A percentile compares a stretch with the other conserved stretches of the same genome.
Evolutionary conservation across 1,284 basidiomycete species (phyloP).

Genomic region (Ceratobasidium sp.): DNA sequence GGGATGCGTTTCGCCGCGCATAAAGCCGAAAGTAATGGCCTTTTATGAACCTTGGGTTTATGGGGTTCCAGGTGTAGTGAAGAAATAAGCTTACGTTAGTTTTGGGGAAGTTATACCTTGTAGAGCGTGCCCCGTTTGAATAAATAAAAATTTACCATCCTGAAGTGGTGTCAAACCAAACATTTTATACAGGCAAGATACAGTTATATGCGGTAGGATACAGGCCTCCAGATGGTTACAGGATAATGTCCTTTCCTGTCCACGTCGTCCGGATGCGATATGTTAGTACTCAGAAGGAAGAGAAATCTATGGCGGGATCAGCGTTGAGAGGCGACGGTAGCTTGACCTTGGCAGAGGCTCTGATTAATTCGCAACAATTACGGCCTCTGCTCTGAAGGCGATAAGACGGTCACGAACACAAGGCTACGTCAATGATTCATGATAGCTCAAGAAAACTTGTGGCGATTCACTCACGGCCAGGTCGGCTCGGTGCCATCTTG

Average conservation of each 20-base stretch:
- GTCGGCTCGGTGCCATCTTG: constrained; percentile 7
- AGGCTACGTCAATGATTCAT: constrained; percentile 28
- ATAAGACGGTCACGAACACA: constrained; percentile 19
- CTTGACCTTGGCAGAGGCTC: constrained; percentile 19
- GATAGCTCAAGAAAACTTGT: neutral
- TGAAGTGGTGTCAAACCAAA: constrained; percentile 37
- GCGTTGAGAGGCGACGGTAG: neutral
- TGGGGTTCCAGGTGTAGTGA: neutral
- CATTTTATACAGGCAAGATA: constrained; percentile 16
- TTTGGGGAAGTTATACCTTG: neutral
- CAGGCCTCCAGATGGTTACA: constrained; percentile 26
- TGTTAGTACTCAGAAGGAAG: constrained; percentile 18
- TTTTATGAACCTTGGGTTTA: neutral
- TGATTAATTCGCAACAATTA: neutral
- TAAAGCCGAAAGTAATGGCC: too few relatives aligned
- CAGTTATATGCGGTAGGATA: constrained; percentile 13
- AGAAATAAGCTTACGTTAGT: neutral
- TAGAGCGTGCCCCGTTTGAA: neutral
- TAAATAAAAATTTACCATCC: constrained; percentile 19
- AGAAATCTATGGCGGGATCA: constrained; percentile 2
- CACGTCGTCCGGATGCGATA: constrained; percentile 18
- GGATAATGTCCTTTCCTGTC: constrained; percentile 26
- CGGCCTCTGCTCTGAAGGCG: constrained; percentile 16
- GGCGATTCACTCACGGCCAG: constrained; percentile 25
- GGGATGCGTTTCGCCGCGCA: too few relatives aligned